Base-by-base conservation (phyloP, 164 flowering plant species). In the Umbellularia californica region DNA sequence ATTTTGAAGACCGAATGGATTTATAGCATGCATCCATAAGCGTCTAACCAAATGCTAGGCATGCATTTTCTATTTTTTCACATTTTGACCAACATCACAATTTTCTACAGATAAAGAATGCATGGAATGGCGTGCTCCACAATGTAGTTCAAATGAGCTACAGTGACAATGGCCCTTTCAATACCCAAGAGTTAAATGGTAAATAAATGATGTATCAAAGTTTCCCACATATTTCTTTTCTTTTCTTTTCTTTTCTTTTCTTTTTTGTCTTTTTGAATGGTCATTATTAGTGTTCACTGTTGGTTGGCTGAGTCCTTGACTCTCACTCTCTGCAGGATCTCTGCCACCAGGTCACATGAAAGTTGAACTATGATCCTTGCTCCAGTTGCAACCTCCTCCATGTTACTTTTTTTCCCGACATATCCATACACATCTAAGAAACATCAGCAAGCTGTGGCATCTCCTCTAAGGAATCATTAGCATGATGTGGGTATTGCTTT, bases 81-180 rank as follows among this genome's bases (percentile, higher is more conserved):
- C 67, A 64, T 64, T 22, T 64, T 24, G 28, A 22, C 33, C 11
- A 12, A 27, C 28, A 25, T 22, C 67, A 12, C 25, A 13, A 24
- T 64, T 64, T 10, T 24, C 41, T 47, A 55, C 84, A 92, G 98
- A 80, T 86, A 74, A 81, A 88, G 3, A 84, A 79, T 81, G 78
- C 70, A 15, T 94, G 98, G 98, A 94, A 94, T 33, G 90, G 88
- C 76, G 96, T 92, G 79, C 92, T 91, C 47, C 85, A 91, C 81
- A 91, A 88, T 76, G 89, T 87, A 62, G 82, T 92, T 73, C 97
- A 89, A 78, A 87, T 88, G 92, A 85, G 85, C 74, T 85, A 85
- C 65, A 85, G 81, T 33, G 30, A 82, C 14, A 77, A 76, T 72
- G 77, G 79, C 55, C 82, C 90, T 15, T 71, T 79, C 66, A 81